Evolutionary conservation across 108 stramenopile genomes (phyloP), one percentile per base, ranked within the genome.

Genomic region (Aurantiochytrium sp.): DNA sequence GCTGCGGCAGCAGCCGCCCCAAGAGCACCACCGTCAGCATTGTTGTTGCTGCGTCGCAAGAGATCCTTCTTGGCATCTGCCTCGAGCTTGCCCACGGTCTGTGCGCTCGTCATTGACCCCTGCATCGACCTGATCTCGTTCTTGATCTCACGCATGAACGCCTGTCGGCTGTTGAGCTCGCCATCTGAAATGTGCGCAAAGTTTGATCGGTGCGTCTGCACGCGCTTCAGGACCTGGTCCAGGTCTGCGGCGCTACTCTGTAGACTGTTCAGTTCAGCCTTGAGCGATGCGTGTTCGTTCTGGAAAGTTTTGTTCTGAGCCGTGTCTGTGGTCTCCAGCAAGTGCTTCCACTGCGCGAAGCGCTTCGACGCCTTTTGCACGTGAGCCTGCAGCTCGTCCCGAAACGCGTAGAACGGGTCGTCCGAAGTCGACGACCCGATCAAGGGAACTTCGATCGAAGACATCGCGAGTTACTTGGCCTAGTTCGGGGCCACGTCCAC

Each of bases 141-240:
- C 51, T 35, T 83, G 49, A 83, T 83, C 76, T 83, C 76, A 35
- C 76, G 76, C 45, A 83, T 28, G 51, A 83, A 83, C 43, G 49
- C 6, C 51, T 83, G 76, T 23, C 76, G 12, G 49, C 28, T 53
- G 25, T 25, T 47, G 49, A 83, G 76, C 51, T 83, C 76, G 49
- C 51, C 76, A 23, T 83, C 76, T 12, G 76, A 83, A 83, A 83
- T 83, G 51, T 83, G 76, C 28, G 76, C 45, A 45, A 83, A 83
- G 51, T 83, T 83, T n/a, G 76, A 83, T 45, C 76, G 19, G 76
- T 83, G 76, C 76, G 76, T 83, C 51, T 83, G 76, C 76, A 83
- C 76, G n/a, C 76, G 45, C 76, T 35, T 12, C 76, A 83, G 51
- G 12, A 83, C 76, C 51, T 83, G 76, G 49, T 83, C 76, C 45